Conservation (phyloP, 139 green algal genomes). For the Limnomonas spitsbergensis region DNA sequence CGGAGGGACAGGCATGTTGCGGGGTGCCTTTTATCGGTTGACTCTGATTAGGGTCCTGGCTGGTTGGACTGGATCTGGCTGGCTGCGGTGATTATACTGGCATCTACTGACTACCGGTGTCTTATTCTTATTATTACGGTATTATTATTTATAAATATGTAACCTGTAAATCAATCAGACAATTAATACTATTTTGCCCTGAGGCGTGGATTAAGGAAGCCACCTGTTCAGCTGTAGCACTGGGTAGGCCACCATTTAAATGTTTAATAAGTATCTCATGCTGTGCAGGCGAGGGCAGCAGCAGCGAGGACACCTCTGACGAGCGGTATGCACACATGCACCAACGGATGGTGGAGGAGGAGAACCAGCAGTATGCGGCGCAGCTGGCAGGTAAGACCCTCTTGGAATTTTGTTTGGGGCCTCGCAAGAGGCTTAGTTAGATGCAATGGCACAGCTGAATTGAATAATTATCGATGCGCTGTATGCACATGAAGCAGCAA, state of each 20-base stretch:
- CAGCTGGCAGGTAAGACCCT: not conserved
- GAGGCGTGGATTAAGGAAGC: not conserved
- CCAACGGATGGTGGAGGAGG: slow-evolving; percentile 6
- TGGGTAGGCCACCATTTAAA: not conserved
- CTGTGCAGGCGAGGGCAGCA: slow-evolving; percentile 1
- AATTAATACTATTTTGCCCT: not conserved
- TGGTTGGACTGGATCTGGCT: too few relatives aligned
- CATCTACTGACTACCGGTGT: too few relatives aligned
- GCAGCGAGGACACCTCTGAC: slow-evolving; percentile 11
- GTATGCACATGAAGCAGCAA: too few relatives aligned
- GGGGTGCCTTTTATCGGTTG: too few relatives aligned
- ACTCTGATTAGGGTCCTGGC: too few relatives aligned
- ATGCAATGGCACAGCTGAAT: too few relatives aligned
- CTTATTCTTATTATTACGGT: too few relatives aligned
- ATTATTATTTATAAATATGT: too few relatives aligned
- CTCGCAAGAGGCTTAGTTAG: not conserved
- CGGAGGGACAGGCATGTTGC: too few relatives aligned
- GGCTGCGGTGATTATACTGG: too few relatives aligned
- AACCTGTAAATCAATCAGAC: too few relatives aligned
- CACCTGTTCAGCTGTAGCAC: not conserved
- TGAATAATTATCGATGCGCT: too few relatives aligned
- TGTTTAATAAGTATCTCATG: not conserved
- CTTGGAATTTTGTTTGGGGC: not conserved
- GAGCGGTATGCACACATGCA: not conserved
- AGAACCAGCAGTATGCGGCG: not conserved